Conservation (phyloP, 495 filamentous ascomycete genomes). For the Annulohypoxylon nitens region DNA sequence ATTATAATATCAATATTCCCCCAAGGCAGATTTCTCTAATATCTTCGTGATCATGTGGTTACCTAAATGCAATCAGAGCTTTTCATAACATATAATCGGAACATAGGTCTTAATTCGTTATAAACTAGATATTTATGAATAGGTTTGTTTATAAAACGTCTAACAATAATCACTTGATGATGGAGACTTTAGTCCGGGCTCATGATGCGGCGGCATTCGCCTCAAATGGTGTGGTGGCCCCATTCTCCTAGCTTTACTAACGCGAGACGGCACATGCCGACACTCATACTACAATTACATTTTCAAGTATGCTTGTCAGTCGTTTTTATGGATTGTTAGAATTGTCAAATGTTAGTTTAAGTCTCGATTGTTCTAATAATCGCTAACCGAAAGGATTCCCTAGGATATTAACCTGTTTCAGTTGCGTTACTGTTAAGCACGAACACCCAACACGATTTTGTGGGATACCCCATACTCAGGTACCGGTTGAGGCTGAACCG, state of each 20-base stretch:
- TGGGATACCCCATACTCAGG: not conserved
- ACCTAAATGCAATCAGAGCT: not conserved
- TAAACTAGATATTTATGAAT: not conserved
- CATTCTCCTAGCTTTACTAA: slow-evolving; percentile 5
- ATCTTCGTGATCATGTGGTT: not conserved
- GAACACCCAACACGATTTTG: not conserved
- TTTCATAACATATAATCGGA: not conserved
- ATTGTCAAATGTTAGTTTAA: not conserved
- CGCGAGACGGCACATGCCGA: slow-evolving; percentile 1
- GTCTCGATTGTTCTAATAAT: not conserved
- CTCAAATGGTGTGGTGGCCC: slow-evolving; percentile 3
- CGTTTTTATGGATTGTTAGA: not conserved
- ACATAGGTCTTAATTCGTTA: not conserved
- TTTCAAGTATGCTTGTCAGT: not conserved
- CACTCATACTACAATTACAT: not conserved
- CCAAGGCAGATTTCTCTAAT: not conserved
- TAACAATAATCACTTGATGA: slow-evolving; percentile 1
- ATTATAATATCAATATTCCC: not conserved
- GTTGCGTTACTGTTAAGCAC: not conserved
- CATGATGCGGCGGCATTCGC: slow-evolving; percentile 8
- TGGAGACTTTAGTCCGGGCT: not conserved
- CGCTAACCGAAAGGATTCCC: not conserved
- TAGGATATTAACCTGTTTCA: not conserved
- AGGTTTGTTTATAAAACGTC: not conserved
- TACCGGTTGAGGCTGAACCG: slow-evolving; percentile 1